Conservation (phyloP, 169 alveolate genomes). For the Toxoplasma gondii region DNA sequence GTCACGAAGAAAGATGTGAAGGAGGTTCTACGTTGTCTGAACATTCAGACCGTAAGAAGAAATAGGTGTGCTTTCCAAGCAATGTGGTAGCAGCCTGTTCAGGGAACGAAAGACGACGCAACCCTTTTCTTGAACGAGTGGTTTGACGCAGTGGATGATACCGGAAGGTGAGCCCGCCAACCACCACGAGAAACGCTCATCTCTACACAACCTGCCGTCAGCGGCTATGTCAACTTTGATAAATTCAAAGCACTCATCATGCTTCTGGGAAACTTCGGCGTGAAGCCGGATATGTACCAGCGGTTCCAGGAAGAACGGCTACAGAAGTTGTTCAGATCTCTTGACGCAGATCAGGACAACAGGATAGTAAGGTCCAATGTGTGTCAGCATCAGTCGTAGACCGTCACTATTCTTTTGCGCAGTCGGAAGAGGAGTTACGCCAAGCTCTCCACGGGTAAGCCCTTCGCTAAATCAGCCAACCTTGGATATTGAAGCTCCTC, state of each 20-base stretch:
- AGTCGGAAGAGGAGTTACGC: constrained; percentile 34
- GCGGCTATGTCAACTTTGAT: constrained; percentile 58
- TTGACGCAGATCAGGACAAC: constrained; percentile 57
- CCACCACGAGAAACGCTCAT: not conserved
- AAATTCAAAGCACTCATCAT: constrained; percentile 53
- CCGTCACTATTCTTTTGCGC: not conserved
- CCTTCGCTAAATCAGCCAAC: not conserved
- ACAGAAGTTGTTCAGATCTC: constrained; percentile 9
- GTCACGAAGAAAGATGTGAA: constrained; percentile 39
- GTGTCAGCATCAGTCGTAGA: not conserved
- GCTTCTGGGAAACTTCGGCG: constrained; percentile 47
- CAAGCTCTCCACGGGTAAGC: not conserved
- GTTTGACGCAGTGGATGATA: constrained; percentile 43
- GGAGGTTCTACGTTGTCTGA: constrained; percentile 47
- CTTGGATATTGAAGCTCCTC: not conserved
- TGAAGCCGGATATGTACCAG: constrained; percentile 32
- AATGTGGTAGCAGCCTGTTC: not conserved
- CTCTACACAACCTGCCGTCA: not conserved
- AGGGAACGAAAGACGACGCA: constrained; percentile 51
- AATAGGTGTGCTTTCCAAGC: not conserved
- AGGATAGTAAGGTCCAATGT: constrained; percentile 2
- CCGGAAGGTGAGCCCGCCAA: constrained; percentile 26
- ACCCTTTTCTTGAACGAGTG: constrained; percentile 51
- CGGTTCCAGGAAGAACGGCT: constrained; percentile 25
- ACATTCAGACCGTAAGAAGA: constrained; percentile 43